Evolutionary conservation across 805 yeast species (phyloP), one percentile per base, ranked within the genome.

Genomic region (Metschnikowia baotianmanensis): DNA sequence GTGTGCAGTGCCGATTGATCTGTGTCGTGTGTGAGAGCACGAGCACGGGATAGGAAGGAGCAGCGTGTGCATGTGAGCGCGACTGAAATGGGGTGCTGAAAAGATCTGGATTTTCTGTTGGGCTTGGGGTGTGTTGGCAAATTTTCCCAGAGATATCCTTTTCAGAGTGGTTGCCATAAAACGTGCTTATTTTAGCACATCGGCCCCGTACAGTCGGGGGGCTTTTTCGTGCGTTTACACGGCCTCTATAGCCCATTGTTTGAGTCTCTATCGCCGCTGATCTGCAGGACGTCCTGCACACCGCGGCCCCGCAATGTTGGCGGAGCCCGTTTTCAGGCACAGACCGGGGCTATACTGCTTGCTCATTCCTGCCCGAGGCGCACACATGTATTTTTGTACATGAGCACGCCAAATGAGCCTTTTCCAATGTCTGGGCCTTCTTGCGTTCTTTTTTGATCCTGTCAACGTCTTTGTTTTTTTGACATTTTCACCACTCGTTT

Each of bases 331-430:
- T 13, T 13, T 15, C 17, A 27, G 16, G 30, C 30, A 15, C 8
- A 8, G 16, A 27, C 3, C 15, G 9, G 3, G 34, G 39, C 40
- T 28, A 17, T 29, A 34, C 40, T 36, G 41, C 23, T 27, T 31
- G 31, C 31, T 10, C 20, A 24, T 20, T 37, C 36, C 41, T 37
- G 41, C 21, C 35, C 31, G 15, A 19, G 41, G 25, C 41, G 35
- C 41, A n/a, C 36, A 10, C 24, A 7, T 10, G 24, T 28, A 29
- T 26, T 31, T 37, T 26, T 20, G 13, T 18, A 18, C 8, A 23
- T 13, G 19, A 16, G 11, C 34, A 25, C 34, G 9, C 23, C 17
- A 12, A 13, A 4, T 15, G 34, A 18, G 10, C 5, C 16, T 19
- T 6, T n/a, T n/a, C n/a, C n/a, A n/a, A n/a, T n/a, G n/a, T n/a